Percentiles rank a stretch among this genome's conserved stretches.
These are phyloP conservation scores for Fragilaria radians DNA, from an alignment of 108 stramenopile species.

Conservation along the genomic window DNA sequence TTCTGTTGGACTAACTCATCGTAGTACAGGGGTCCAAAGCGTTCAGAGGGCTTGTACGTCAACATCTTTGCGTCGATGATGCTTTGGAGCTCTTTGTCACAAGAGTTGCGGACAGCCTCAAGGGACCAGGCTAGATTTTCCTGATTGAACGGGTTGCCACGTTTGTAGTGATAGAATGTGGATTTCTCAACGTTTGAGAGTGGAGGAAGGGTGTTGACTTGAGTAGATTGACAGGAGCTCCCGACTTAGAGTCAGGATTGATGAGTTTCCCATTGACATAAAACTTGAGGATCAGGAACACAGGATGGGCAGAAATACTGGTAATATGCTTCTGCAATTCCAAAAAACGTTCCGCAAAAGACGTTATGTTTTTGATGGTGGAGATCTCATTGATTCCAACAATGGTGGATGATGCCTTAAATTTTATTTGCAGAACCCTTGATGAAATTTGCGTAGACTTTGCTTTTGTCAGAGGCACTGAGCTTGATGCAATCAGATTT, in stretches of 20 bases:
- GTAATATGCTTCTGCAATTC: not conserved
- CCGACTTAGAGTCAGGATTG: not conserved
- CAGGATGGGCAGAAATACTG: not conserved
- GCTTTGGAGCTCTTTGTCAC: not conserved
- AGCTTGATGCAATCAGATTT: not conserved
- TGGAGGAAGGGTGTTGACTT: not conserved
- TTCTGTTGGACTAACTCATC: not conserved
- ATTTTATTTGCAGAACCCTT: not conserved
- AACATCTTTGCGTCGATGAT: constrained; percentile 1
- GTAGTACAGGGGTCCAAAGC: not conserved
- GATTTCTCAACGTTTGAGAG: not conserved
- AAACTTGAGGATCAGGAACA: not conserved
- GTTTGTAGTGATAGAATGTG: not conserved
- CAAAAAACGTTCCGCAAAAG: not conserved
- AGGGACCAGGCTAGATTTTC: not conserved
- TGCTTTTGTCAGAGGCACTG: not conserved
- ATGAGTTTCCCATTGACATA: not conserved
- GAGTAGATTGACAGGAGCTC: not conserved
- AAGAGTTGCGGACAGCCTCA: not conserved
- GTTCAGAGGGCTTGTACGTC: not conserved
- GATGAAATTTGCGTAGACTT: not conserved
- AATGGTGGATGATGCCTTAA: not conserved
- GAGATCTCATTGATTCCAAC: not conserved
- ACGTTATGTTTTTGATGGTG: not conserved
- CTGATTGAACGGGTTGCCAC: not conserved